Evolutionary conservation across 2,329 filamentous ascomycete genomes (phyloP).

Genomic region (Scorias spongiosa): DNA sequence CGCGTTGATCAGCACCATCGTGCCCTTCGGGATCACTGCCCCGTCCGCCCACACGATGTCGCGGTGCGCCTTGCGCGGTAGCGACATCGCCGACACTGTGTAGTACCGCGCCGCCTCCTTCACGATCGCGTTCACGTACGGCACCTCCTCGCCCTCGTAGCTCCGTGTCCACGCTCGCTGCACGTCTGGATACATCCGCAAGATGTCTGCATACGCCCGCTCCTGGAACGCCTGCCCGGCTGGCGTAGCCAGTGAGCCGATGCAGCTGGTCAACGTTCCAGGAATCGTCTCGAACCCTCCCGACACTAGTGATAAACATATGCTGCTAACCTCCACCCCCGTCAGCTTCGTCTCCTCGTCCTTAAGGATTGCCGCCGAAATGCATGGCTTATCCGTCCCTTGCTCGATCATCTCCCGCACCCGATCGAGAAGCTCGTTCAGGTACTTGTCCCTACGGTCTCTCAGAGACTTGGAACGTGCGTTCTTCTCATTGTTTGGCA

Average conservation of each 20-base stretch:
- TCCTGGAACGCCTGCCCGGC: slow-evolving; percentile 38
- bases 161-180: slow-evolving; percentile 32
- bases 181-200: slow-evolving; percentile 30
- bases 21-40: slow-evolving; percentile 35
- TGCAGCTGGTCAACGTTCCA: slow-evolving; percentile 36
- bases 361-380: slow-evolving; percentile 38
- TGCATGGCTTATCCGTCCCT: slow-evolving; percentile 39
- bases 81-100: slow-evolving; percentile 37
- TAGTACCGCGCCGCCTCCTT: slow-evolving; percentile 40
- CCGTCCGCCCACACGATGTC: slow-evolving; percentile 33
- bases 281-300: slow-evolving; percentile 42
- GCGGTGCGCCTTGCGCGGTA: slow-evolving; percentile 36
- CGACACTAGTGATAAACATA: slow-evolving; percentile 37
- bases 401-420: slow-evolving; percentile 36
- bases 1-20: slow-evolving; percentile 41
- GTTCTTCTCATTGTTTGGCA: slow-evolving; percentile 39
- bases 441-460: slow-evolving; percentile 33
- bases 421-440: slow-evolving; percentile 35
- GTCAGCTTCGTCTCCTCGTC: slow-evolving; percentile 38
- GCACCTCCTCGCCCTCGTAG: slow-evolving; percentile 33
- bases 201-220: slow-evolving; percentile 38
- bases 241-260: slow-evolving; percentile 33
- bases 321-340: slow-evolving; percentile 38
- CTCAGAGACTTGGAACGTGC: slow-evolving; percentile 31
- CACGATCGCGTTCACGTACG: slow-evolving; percentile 33